These are phyloP conservation scores for Aspergillus olivimuriae DNA, from an alignment of 495 filamentous ascomycete species.

Conservation along the genomic window DNA sequence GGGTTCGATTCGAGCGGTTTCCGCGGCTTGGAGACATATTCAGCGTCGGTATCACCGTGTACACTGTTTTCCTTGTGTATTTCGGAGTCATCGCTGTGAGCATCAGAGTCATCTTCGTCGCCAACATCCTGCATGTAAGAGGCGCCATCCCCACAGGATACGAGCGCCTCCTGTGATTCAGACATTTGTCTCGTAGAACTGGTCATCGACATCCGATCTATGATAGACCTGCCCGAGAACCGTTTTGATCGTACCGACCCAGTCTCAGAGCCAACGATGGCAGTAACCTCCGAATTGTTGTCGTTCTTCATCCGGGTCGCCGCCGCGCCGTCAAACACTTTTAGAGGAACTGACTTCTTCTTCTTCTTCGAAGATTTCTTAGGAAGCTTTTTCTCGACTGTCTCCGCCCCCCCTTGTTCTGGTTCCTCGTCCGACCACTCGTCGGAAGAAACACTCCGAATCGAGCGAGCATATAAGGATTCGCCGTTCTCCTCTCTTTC, in stretches of 20 bases:
- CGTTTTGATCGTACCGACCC: slow-evolving; percentile 27
- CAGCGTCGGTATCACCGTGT: neutral
- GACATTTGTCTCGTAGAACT: slow-evolving; percentile 6
- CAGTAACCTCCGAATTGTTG: slow-evolving; percentile 31
- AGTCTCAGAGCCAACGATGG: slow-evolving; percentile 30
- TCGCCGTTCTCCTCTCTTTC: slow-evolving; percentile 22
- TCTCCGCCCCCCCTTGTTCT: slow-evolving; percentile 1
- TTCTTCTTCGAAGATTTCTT: neutral
- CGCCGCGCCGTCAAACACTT: slow-evolving; percentile 15
- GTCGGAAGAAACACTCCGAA: slow-evolving; percentile 5
- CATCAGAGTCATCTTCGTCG: slow-evolving; percentile 21
- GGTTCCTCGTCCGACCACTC: slow-evolving; percentile 6
- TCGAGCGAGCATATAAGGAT: slow-evolving; percentile 6
- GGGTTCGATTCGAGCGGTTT: neutral
- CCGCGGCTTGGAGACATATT: neutral
- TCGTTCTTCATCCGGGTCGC: slow-evolving; percentile 17
- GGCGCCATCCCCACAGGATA: slow-evolving; percentile 16
- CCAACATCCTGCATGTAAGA: slow-evolving; percentile 21
- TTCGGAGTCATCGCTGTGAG: slow-evolving; percentile 13
- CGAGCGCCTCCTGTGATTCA: slow-evolving; percentile 24
- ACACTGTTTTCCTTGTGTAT: neutral
- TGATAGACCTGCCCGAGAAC: slow-evolving; percentile 18
- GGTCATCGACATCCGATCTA: slow-evolving; percentile 15
- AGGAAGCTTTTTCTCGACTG: neutral
- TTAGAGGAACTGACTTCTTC: neutral